Percentiles rank a stretch among this genome's conserved stretches.
phyloP scores from a whole-genome alignment of 1,139 yeast species.

The Yamadazyma dendronema region DNA sequence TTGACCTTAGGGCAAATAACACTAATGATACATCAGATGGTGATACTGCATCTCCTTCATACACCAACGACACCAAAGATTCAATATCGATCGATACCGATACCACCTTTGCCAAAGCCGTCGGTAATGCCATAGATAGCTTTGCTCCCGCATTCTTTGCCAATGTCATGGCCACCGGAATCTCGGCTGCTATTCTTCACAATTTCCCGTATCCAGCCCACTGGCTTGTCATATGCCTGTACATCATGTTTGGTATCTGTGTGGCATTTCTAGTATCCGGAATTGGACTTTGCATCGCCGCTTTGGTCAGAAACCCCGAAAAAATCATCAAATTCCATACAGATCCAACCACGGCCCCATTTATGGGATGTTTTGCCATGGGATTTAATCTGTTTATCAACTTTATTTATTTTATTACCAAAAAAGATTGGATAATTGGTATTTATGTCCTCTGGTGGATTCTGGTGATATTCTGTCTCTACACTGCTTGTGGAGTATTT shows the following conservation, averaged over 20 bases:
- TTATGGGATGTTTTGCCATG: conserved; percentile 80
- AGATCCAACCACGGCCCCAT: conserved; percentile 53
- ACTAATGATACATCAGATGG: too few relatives aligned
- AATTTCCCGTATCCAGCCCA: conserved; percentile 61
- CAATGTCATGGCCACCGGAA: conserved; percentile 83
- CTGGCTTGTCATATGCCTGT: conserved; percentile 61
- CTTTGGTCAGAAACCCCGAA: conserved; percentile 34
- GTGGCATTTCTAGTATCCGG: conserved; percentile 45
- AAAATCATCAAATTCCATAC: conserved; percentile 34
- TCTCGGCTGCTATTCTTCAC: conserved; percentile 57
- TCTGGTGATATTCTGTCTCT: conserved; percentile 49
- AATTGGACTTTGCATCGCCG: conserved; percentile 34
- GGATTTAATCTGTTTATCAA: conserved; percentile 67
- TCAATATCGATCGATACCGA: background rate
- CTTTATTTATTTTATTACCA: conserved; percentile 41
- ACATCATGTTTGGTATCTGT: conserved; percentile 55
- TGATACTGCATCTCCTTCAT: too few relatives aligned
- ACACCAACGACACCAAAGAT: too few relatives aligned
- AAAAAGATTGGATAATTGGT: conserved; percentile 37
- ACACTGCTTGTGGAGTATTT: conserved; percentile 57
- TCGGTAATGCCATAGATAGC: conserved; percentile 8
- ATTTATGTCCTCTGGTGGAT: conserved; percentile 71
- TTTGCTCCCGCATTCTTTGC: conserved; percentile 67
- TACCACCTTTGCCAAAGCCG: background rate
- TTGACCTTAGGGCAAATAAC: too few relatives aligned